These are phyloP conservation scores for Sporobolomyces pararoseus DNA, from an alignment of 768 basidiomycete genomes.

Conservation along the genomic window DNA sequence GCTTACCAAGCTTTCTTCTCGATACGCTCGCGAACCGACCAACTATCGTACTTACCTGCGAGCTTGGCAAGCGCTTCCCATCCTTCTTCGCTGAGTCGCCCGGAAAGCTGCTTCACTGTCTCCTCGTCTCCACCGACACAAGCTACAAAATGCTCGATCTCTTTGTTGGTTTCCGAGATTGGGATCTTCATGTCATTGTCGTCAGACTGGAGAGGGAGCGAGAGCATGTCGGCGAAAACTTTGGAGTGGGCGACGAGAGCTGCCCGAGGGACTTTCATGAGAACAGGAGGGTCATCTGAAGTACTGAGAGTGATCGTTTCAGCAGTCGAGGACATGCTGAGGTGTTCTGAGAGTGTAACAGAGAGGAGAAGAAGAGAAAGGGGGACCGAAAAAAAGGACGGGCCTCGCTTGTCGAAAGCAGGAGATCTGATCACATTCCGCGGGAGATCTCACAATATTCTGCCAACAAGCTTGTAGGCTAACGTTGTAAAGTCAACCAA, in stretches of 20 bases:
- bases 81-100: not conserved
- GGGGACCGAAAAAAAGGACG: too few relatives aligned
- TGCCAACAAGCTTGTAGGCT: too few relatives aligned
- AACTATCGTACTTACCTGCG: constrained; percentile 16
- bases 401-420: too few relatives aligned
- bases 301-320: not conserved
- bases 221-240: constrained; percentile 24
- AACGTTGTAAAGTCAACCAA: too few relatives aligned
- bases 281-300: constrained; percentile 9
- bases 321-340: too few relatives aligned
- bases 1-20: not conserved
- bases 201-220: not conserved
- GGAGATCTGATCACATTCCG: too few relatives aligned
- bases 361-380: too few relatives aligned
- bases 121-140: not conserved
- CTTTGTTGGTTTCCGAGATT: not conserved
- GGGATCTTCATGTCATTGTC: too few relatives aligned
- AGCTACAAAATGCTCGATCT: not conserved
- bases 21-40: not conserved
- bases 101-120: too few relatives aligned
- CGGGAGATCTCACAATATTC: too few relatives aligned
- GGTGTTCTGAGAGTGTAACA: too few relatives aligned
- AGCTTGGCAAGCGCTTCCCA: constrained; percentile 12
- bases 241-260: constrained; percentile 3
- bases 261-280: constrained; percentile 6